phyloP scores from a whole-genome alignment of 1,284 basidiomycete genomes.

The Moniliella sp. region DNA sequence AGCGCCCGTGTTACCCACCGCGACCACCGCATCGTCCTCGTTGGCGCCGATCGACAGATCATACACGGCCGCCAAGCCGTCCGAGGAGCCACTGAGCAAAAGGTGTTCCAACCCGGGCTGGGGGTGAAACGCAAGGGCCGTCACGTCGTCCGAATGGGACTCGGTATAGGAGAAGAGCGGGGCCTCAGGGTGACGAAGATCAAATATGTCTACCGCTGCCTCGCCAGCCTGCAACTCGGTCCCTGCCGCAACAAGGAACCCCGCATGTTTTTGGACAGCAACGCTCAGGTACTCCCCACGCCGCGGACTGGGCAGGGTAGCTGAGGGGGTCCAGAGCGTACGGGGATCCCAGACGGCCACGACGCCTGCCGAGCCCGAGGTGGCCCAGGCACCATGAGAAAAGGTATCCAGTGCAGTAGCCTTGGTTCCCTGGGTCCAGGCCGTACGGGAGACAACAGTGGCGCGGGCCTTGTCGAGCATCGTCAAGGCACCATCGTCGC shows the following conservation, averaged over 20 bases:
- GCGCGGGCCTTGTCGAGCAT: not conserved
- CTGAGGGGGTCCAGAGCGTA: not conserved
- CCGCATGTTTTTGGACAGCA: not conserved
- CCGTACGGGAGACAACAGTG: not conserved
- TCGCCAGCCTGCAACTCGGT: conserved; percentile 23
- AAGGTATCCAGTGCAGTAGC: not conserved
- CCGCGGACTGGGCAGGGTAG: not conserved
- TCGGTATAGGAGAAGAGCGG: conserved; percentile 22
- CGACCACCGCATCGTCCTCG: conserved; percentile 29
- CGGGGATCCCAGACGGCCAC: not conserved
- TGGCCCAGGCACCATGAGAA: not conserved
- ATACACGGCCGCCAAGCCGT: conserved; percentile 21
- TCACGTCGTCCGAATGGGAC: conserved; percentile 29
- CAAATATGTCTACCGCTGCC: conserved; percentile 21
- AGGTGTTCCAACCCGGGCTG: conserved; percentile 4
- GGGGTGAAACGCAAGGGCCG: conserved; percentile 17
- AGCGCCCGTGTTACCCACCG: conserved; percentile 23
- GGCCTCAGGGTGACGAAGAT: conserved; percentile 5
- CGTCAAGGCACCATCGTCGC: not conserved
- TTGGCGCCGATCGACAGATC: conserved; percentile 12
- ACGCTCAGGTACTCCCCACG: not conserved
- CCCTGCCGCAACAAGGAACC: conserved; percentile 11
- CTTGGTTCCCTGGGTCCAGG: not conserved
- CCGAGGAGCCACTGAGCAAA: conserved; percentile 23
- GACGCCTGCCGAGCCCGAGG: not conserved